Evolutionary conservation across 257 asterid species (phyloP).

Genomic region (Lantana camara): DNA sequence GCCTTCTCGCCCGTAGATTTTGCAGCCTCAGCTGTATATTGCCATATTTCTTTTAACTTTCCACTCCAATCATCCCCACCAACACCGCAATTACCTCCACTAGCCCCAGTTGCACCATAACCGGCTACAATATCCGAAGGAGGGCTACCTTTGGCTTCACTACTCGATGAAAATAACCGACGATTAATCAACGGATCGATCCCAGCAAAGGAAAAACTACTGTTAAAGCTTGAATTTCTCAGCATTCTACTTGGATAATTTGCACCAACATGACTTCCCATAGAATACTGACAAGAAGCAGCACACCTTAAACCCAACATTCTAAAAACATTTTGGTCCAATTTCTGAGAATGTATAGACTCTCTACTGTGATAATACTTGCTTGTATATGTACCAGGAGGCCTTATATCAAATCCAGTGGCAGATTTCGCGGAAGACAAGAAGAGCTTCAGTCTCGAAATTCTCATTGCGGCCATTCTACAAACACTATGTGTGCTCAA

Average conservation of each 20-base stretch:
- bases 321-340: slow-evolving; percentile 33
- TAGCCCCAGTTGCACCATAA: slow-evolving; percentile 38
- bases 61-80: slow-evolving; percentile 61
- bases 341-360: slow-evolving; percentile 25
- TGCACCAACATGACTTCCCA: slow-evolving; percentile 17
- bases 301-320: slow-evolving; percentile 30
- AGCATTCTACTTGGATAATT: slow-evolving; percentile 21
- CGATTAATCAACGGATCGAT: slow-evolving; percentile 29
- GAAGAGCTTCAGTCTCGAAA: slow-evolving; percentile 36
- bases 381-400: slow-evolving; percentile 29
- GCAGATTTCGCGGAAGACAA: slow-evolving; percentile 27
- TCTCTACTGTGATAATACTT: slow-evolving; percentile 36
- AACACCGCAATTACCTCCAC: slow-evolving; percentile 38
- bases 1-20: slow-evolving; percentile 60
- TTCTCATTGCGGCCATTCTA: slow-evolving; percentile 44
- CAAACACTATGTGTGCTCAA: slow-evolving; percentile 24
- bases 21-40: slow-evolving; percentile 49
- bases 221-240: slow-evolving; percentile 24
- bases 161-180: slow-evolving; percentile 54
- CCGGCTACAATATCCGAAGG: slow-evolving; percentile 27
- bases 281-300: slow-evolving; percentile 10
- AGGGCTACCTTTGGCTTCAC: slow-evolving; percentile 38
- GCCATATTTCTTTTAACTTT: slow-evolving; percentile 63
- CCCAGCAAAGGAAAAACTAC: slow-evolving; percentile 41
- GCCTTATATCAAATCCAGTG: slow-evolving; percentile 34